Evolutionary conservation across 805 yeast species (phyloP), one percentile per base, ranked within the genome.

Genomic region (Candida piceae): DNA sequence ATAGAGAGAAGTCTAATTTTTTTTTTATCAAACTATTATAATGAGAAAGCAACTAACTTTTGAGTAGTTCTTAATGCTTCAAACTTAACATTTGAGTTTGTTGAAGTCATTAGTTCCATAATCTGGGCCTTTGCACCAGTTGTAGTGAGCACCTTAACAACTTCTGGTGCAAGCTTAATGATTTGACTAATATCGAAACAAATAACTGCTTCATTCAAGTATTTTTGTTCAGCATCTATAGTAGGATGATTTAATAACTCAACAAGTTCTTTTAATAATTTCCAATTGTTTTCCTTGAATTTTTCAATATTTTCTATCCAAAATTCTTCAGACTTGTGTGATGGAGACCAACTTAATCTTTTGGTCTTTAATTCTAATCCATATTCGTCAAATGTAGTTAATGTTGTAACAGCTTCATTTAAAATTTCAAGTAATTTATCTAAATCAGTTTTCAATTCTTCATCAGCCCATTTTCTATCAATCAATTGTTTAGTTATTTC

Each of bases 21-120:
- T n/a, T n/a, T n/a, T n/a, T n/a, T n/a, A n/a, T n/a, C 22, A 20
- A 20, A 23, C 13, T 23, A 11, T 10, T 41, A 54, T 26, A 82
- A 74, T n/a, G 82, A 72, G 54, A 86, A 87, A 4, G 96, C 87
- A 36, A 93, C 94, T 52, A 93, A 76, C 39, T 81, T 75, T 67
- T 93, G 98, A n/a, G 96, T 86, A 4, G 97, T 88, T 60, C 85
- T 86, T 55, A 93, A 74, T 2, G 97, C 97, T 67, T 90, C 96
- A 58, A 83, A 93, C 58, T 90, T 85, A 48, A 93, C 89, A 56
- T 86, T 93, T 16, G 89, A 74, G 58, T 88, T 89, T 29, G 80
- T 75, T 40, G 80, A 77, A 53, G 76, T 78, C 78, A 93, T 79
- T 45, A 88, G 69, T 43, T 75, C 74, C 97, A 93, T 90, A 39